Base-by-base conservation (phyloP, 148 eudicot genomes). In the Cornus florida region DNA sequence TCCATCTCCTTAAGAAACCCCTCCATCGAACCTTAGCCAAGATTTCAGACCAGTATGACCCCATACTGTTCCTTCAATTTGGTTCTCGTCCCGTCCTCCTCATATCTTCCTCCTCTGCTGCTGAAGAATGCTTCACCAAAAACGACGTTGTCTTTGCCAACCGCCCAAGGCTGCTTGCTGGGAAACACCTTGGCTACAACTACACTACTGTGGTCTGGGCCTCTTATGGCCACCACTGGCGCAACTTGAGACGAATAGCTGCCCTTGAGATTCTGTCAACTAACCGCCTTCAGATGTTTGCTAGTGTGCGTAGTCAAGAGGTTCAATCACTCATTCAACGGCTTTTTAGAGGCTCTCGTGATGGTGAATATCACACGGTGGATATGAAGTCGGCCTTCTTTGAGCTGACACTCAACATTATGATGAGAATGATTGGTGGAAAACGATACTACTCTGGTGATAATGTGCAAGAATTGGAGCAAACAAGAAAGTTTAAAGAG, bases 391-490 rank as follows among this genome's bases (percentile, higher is more conserved):
- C 77, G 10, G 70, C 28, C 50, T 75, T 86, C 20, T 81, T 83
- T 14, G 85, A 84, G 77, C 53, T 86, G 69, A 77, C 59, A 67
- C 56, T 83, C 43, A 89, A 86, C 24, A 78, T 75, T 13, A 73
- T 86, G 83, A 86, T 77, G 86, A 81, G 87, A 73, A 86, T 86
- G 88, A 83, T 89, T 6, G 84, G 83, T 2, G 91, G 89, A 48
- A 89, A 86, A 67, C 77, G 86, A 74, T 89, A 82, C 74, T 88
- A 79, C 65, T 88, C 86, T 0, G 87, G 75, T 0, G 86, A 77
- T 19, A 66, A 76, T 0, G 81, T 43, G 75, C 75, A 2, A 38
- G 71, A 76, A 0, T 17, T 28, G 19, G 86, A 77, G 64, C 79
- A 83, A 57, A 82, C 85, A 17, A 50, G 33, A 71, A 8, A 64